A percentile compares a stretch with the other conserved stretches of the same genome.
These are phyloP conservation scores for Eucalyptus curtisii DNA, from an alignment of 345 rosid genomes.

Conservation along the genomic window DNA sequence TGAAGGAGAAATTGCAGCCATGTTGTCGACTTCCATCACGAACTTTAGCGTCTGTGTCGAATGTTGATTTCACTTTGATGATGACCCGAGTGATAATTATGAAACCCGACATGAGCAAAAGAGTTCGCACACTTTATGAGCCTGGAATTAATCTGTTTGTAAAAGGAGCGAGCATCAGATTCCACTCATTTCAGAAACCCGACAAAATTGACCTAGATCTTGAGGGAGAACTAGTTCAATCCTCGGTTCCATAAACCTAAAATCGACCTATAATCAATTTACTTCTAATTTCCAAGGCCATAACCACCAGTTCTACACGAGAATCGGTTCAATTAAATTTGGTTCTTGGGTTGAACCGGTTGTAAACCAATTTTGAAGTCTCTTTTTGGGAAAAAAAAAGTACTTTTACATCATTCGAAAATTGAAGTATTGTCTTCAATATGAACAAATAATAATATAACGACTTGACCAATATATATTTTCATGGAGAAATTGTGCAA, in stretches of 20 bases:
- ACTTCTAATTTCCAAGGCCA: neutral
- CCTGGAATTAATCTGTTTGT: neutral
- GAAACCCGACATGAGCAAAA: neutral
- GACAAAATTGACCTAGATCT: rapidly evolving
- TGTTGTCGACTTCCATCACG: neutral
- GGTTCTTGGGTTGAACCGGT: neutral
- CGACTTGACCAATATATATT: neutral
- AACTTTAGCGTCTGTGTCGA: neutral
- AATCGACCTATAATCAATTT: neutral
- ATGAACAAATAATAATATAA: neutral
- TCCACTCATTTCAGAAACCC: neutral
- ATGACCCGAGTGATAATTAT: neutral
- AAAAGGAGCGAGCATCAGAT: rapidly evolving
- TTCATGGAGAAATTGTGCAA: neutral
- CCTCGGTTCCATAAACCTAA: neutral
- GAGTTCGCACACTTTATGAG: neutral
- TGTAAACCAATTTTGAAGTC: neutral
- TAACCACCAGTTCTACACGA: rapidly evolving
- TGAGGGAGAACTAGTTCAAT: neutral
- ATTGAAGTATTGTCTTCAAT: neutral
- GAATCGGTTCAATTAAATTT: neutral
- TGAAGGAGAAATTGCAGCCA: neutral
- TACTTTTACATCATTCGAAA: neutral
- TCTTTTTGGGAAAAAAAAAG: neutral
- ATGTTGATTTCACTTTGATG: neutral